These are phyloP conservation scores for Fraxinus latifolia DNA, from an alignment of 305 asterid genomes.

Conservation along the genomic window DNA sequence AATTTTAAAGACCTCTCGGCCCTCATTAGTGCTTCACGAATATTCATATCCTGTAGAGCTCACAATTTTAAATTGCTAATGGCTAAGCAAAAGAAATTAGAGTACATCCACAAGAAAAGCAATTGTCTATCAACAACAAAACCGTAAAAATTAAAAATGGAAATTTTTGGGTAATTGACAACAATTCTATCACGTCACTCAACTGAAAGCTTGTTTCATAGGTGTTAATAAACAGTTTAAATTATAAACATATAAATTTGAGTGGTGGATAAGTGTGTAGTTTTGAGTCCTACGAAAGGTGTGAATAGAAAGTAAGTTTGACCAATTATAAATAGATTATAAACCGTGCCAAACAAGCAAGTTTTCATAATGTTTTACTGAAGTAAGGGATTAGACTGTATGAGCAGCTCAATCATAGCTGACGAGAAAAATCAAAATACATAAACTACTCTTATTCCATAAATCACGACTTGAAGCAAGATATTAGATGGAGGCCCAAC, in stretches of 20 bases:
- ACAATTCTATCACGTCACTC: background rate
- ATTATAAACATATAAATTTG: background rate
- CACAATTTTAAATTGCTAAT: background rate
- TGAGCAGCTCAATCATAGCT: background rate
- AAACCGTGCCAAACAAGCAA: background rate
- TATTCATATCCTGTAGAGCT: slow-evolving; percentile 58
- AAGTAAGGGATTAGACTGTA: background rate
- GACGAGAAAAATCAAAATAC: background rate
- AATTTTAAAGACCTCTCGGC: slow-evolving; percentile 78
- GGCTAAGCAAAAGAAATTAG: background rate
- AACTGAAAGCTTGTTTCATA: background rate
- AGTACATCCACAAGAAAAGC: background rate
- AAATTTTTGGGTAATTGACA: background rate
- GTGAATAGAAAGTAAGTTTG: background rate
- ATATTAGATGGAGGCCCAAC: background rate
- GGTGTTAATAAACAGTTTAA: background rate
- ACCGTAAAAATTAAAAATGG: background rate
- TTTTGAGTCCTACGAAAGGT: background rate
- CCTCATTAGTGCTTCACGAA: slow-evolving; percentile 64
- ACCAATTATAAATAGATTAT: background rate
- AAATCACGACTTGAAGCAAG: background rate
- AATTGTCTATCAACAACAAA: background rate
- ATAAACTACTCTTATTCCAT: background rate
- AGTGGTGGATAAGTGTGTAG: background rate
- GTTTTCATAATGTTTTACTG: background rate